A percentile compares a stretch with the other conserved stretches of the same genome.
phyloP scores from a whole-genome alignment of 2,329 filamentous ascomycete species.

The Fusarium proliferatum region DNA sequence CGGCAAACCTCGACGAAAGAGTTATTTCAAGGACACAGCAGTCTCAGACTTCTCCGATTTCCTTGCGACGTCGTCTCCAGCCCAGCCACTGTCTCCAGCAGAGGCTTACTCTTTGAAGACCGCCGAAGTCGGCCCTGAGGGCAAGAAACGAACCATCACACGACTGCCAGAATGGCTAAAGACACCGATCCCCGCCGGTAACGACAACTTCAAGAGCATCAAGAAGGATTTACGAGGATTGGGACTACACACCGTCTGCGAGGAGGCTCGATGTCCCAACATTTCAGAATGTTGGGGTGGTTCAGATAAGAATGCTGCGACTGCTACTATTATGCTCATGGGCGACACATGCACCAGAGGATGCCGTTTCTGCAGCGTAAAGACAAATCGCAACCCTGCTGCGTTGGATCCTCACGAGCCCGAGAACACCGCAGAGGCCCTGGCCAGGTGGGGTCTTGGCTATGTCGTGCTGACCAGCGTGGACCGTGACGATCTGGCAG shows the following conservation, averaged over 20 bases:
- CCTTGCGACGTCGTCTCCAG: conserved; percentile 55
- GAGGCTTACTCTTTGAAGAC: conserved; percentile 72
- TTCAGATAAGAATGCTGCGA: conserved; percentile 85
- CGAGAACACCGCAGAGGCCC: conserved; percentile 93
- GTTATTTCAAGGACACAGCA: conserved; percentile 70
- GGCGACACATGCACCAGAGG: conserved; percentile 97
- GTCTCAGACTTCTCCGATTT: conserved; percentile 71
- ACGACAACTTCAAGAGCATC: conserved; percentile 89
- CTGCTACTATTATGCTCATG: conserved; percentile 99
- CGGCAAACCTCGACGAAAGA: conserved; percentile 49
- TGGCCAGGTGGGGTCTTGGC: conserved; percentile 91
- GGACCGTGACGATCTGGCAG: conserved; percentile 89
- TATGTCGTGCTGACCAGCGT: conserved; percentile 96
- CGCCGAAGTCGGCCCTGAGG: conserved; percentile 71
- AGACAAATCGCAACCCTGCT: conserved; percentile 79
- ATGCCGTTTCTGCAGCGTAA: conserved; percentile 96
- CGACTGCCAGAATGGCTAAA: conserved; percentile 95
- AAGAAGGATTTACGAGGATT: conserved; percentile 92
- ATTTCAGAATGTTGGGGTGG: conserved; percentile 99
- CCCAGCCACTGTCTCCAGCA: conserved; percentile 57
- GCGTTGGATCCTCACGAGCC: conserved; percentile 96
- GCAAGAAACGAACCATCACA: conserved; percentile 72
- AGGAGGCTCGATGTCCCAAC: conserved; percentile 97
- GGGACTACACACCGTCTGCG: conserved; percentile 93
- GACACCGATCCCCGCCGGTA: conserved; percentile 88